Conservation (phyloP, 2,329 filamentous ascomycete genomes). For the Cordyceps cateniannulata region DNA sequence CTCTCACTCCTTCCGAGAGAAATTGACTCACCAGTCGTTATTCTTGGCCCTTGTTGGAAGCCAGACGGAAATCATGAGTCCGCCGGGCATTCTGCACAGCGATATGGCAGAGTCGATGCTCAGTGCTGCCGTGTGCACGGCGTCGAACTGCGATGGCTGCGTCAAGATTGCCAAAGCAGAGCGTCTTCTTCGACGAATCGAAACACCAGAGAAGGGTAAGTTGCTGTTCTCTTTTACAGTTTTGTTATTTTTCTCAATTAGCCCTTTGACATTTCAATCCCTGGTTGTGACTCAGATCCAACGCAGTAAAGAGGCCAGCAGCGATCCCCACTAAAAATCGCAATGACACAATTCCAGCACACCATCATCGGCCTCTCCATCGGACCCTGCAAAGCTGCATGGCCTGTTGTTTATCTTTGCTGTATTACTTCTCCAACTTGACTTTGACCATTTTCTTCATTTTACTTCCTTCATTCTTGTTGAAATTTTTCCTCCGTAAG, state of each 20-base stretch:
- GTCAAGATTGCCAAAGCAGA: conserved; percentile 9
- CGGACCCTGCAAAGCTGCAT: background rate
- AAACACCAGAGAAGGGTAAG: background rate
- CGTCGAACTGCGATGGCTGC: conserved; percentile 6
- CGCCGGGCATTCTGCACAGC: background rate
- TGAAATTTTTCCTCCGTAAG: background rate
- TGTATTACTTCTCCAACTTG: background rate
- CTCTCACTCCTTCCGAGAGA: background rate
- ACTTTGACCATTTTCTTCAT: background rate
- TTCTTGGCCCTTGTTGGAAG: background rate
- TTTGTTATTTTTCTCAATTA: background rate
- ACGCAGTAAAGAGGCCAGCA: background rate
- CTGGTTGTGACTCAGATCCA: conserved; percentile 1
- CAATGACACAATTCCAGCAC: conserved; percentile 14
- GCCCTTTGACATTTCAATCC: background rate
- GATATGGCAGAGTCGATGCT: background rate
- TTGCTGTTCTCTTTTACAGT: background rate
- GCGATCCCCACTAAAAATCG: conserved; percentile 8
- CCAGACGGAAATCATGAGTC: background rate
- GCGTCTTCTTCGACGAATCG: background rate
- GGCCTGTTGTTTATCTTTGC: no score
- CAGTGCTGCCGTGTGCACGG: background rate
- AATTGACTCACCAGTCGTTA: background rate
- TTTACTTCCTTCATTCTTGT: background rate
- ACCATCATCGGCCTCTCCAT: conserved; percentile 3